Evolutionary conservation across 805 yeast species (phyloP).

Genomic region (Priceomyces medius): DNA sequence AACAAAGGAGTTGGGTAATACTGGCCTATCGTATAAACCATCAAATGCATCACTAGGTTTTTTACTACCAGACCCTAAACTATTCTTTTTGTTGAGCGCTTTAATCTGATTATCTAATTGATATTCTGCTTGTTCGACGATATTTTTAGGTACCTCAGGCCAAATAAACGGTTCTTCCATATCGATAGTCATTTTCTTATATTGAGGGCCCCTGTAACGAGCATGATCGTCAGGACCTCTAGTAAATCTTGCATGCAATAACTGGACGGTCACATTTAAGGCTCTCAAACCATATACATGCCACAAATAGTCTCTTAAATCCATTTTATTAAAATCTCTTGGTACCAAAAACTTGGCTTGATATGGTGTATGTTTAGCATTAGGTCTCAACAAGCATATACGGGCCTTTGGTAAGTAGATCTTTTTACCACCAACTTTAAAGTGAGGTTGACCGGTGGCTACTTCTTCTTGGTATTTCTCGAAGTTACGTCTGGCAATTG

Average conservation of each 20-base stretch:
- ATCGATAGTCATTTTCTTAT: conserved; percentile 95
- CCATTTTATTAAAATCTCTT: conserved; percentile 87
- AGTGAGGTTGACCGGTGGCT: conserved; percentile 70
- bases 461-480: conserved; percentile 49
- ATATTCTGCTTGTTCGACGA: conserved; percentile 31
- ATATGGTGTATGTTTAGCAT: conserved; percentile 95
- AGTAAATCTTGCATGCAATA: conserved; percentile 67
- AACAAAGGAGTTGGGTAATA: conserved; percentile 41
- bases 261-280: conserved; percentile 80
- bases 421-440: conserved; percentile 72
- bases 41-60: conserved; percentile 73
- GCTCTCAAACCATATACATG: conserved; percentile 89
- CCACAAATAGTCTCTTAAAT: conserved; percentile 89
- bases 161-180: conserved; percentile 94
- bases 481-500: conserved; percentile 37
- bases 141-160: conserved; percentile 62
- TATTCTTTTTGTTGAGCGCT: conserved; percentile 50
- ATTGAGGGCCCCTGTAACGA: conserved; percentile 75
- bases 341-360: conserved; percentile 97
- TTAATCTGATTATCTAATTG: conserved; percentile 48
- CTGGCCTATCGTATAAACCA: conserved; percentile 57
- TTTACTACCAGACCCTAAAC: conserved; percentile 62
- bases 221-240: conserved; percentile 56
- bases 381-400: conserved; percentile 77
- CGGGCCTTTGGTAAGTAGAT: conserved; percentile 85